Evolutionary conservation across 2,329 filamentous ascomycete species (phyloP).

Genomic region (Botrytis fragariae): DNA sequence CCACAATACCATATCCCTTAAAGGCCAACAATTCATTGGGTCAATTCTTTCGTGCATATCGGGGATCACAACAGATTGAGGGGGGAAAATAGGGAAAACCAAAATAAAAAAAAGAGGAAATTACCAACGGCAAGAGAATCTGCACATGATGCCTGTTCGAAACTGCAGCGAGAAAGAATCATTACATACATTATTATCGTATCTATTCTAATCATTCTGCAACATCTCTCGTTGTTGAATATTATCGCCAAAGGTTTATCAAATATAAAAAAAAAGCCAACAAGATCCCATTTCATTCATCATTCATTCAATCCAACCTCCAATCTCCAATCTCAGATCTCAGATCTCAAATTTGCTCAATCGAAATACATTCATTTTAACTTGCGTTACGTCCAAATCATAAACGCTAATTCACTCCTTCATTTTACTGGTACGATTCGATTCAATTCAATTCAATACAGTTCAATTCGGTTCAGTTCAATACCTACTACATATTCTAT

Average conservation of each 20-base stretch:
- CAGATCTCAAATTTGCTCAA: not conserved
- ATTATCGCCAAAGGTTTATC: not conserved
- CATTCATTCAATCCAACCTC: not conserved
- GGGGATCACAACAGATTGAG: not conserved
- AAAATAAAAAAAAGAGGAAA: slow-evolving; percentile 3
- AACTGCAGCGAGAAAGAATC: not conserved
- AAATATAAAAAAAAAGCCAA: not conserved
- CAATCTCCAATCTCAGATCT: not conserved
- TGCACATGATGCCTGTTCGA: slow-evolving; percentile 14
- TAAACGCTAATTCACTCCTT: slow-evolving; percentile 7
- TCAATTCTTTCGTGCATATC: not conserved
- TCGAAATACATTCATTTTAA: not conserved
- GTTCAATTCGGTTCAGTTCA: not conserved
- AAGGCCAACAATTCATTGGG: not conserved
- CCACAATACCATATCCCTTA: slow-evolving; percentile 2
- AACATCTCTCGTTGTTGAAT: not conserved
- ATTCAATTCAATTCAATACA: not conserved
- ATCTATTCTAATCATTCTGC: not conserved
- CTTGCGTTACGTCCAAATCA: not conserved
- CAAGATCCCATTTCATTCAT: not conserved
- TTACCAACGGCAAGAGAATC: slow-evolving; percentile 9
- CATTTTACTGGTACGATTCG: not conserved
- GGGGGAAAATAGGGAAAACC: not conserved
- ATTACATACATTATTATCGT: not conserved
- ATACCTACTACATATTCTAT: not conserved